Base-by-base conservation (phyloP, 176 grass and related monocot species). In the Hyparrhenia diplandra region DNA sequence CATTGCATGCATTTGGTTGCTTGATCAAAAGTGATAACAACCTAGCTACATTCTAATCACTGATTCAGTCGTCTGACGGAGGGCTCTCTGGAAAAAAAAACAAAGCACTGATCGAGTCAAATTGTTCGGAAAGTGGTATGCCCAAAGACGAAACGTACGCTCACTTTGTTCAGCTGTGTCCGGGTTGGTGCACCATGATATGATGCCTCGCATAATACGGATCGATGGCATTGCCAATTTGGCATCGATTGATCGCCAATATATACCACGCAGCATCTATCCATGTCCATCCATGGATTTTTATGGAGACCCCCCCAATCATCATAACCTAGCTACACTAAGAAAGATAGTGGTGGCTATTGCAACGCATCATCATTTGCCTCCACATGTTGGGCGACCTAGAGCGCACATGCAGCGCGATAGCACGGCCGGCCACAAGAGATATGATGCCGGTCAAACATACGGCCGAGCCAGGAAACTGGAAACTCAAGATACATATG, bases 381-480 rank as follows among this genome's bases (percentile, higher is more conserved):
- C 81, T 21, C 60, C 69, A 61, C 81, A 79, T 88, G 86, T 49
- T 83, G 32, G 67, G 86, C 67, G 28, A 78, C 46, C 74, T 32
- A 67, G 73, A 69, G 75, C 31, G 67, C 79, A 79, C 68, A 88
- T 79, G 86, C 74, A 35, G 31, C 51, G 55, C 14, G 55, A 12
- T n/a, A 60, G 28, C 64, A 27, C 21, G 60, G 36, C 8, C 24
- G 16, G 30, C 73, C 51, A 31, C 65, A 30, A 18, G 27, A 8
- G 64, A 69, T 27, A 30, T 21, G 75, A 68, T 80, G 69, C 69
- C 47, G 54, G 69, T 79, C 75, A 84, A 88, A 88, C 34, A 64
- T 5, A 49, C 42, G 12, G 20, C 12, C 31, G 46, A 63, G n/a
- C 65, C 30, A 36, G 37, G 8, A 16, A 16, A 64, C 31, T 24